Percentiles rank a stretch among this genome's conserved stretches.
phyloP scores from a whole-genome alignment of 176 grass and related monocot species.

The Avena eriantha region DNA sequence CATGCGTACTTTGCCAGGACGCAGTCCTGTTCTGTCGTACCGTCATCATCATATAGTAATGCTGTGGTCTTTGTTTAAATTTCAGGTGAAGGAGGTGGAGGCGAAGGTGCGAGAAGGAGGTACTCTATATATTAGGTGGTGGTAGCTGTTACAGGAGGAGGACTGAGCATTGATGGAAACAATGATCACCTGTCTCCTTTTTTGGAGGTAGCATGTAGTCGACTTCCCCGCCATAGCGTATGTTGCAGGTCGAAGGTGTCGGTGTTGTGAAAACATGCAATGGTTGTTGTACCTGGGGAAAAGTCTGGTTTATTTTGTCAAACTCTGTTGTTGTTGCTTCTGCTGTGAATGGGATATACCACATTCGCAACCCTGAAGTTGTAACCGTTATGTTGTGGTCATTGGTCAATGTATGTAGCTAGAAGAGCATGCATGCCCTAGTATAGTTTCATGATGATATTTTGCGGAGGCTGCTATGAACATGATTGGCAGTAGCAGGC shows the following conservation, averaged over 20 bases:
- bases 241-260: constrained; percentile 5
- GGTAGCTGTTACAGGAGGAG: constrained; percentile 33
- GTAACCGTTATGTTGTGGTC: neutral
- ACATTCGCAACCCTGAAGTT: neutral
- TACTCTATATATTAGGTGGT: neutral
- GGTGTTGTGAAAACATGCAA: constrained; percentile 34
- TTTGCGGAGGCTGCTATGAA: neutral
- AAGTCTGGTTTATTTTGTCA: neutral
- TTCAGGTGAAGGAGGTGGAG: neutral
- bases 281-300: constrained; percentile 31
- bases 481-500: neutral
- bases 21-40: neutral
- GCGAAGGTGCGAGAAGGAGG: neutral
- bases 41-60: neutral
- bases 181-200: constrained; percentile 2
- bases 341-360: neutral
- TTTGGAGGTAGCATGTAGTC: constrained; percentile 29
- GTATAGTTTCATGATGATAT: neutral
- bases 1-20: too few relatives aligned
- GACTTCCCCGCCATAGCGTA: too few relatives aligned
- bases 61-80: neutral
- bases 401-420: neutral
- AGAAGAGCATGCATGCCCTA: neutral
- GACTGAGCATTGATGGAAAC: constrained; percentile 47
- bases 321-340: neutral